Conservation (phyloP, 352 stramenopile species). For the Globisporangium splendens region DNA sequence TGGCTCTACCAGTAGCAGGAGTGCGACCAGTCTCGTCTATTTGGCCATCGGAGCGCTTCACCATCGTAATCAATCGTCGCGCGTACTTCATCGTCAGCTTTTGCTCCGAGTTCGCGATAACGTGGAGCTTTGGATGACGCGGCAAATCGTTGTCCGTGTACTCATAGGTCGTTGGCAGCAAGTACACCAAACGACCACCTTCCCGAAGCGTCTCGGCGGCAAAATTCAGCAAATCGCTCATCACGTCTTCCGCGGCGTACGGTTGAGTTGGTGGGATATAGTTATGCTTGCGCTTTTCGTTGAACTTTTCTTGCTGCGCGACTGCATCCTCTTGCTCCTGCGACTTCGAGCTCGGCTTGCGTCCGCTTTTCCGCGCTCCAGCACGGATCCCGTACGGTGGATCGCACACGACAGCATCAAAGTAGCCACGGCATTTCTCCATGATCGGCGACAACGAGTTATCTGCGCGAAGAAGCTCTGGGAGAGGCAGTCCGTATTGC, state of each 20-base stretch:
- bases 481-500: slow-evolving; percentile 91
- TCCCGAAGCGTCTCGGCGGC: slow-evolving; percentile 67
- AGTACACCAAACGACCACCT: slow-evolving; percentile 81
- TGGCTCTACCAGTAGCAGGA: neutral
- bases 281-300: slow-evolving; percentile 81
- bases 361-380: slow-evolving; percentile 91
- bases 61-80: slow-evolving; percentile 85
- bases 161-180: slow-evolving; percentile 81
- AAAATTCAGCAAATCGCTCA: slow-evolving; percentile 95
- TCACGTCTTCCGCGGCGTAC: slow-evolving; percentile 96
- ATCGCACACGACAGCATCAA: slow-evolving; percentile 91
- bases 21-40: too few species aligned
- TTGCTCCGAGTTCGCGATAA: slow-evolving; percentile 82
- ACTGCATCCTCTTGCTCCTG: slow-evolving; percentile 25
- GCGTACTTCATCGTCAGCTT: slow-evolving; percentile 83
- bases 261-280: slow-evolving; percentile 95
- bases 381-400: slow-evolving; percentile 94
- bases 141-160: slow-evolving; percentile 81
- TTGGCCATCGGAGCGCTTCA: slow-evolving; percentile 38
- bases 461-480: slow-evolving; percentile 94
- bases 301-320: slow-evolving; percentile 26
- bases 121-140: slow-evolving; percentile 57
- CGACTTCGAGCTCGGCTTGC: slow-evolving; percentile 25
- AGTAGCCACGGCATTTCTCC: slow-evolving; percentile 46
- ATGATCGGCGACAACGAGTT: slow-evolving; percentile 70